Percentiles rank a stretch among this genome's conserved stretches.
Evolutionary conservation across 768 basidiomycete genomes (phyloP).

Genomic region (Jaapia argillacea): DNA sequence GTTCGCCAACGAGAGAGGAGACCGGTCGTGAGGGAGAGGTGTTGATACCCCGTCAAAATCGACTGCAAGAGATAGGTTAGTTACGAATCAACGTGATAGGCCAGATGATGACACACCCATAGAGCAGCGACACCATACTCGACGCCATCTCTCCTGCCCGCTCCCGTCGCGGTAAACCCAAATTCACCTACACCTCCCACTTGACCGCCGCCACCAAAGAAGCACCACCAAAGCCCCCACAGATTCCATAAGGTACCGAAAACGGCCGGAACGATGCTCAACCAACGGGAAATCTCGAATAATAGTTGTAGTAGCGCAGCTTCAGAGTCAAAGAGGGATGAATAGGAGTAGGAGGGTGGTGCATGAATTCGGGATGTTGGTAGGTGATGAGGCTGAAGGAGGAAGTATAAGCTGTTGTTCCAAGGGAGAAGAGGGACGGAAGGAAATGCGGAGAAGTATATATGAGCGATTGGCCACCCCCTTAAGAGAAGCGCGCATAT

Average conservation of each 20-base stretch:
- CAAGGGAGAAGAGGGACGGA: too few relatives aligned
- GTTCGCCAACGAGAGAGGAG: constrained; percentile 83
- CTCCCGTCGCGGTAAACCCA: not conserved
- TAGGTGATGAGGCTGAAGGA: constrained; percentile 45
- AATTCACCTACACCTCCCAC: too few relatives aligned
- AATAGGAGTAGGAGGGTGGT: constrained; percentile 52
- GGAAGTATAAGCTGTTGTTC: too few relatives aligned
- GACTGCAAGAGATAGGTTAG: constrained; percentile 38
- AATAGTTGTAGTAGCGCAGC: constrained; percentile 41
- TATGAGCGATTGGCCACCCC: too few relatives aligned
- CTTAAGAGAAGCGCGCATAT: too few relatives aligned
- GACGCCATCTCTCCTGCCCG: constrained; percentile 26
- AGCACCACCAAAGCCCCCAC: too few relatives aligned
- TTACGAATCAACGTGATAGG: not conserved
- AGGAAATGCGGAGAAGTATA: too few relatives aligned
- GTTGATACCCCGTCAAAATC: constrained; percentile 82
- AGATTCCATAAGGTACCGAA: constrained; percentile 56
- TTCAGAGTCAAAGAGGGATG: constrained; percentile 35
- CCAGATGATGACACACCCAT: constrained; percentile 42
- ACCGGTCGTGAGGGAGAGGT: constrained; percentile 79
- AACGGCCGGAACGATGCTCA: constrained; percentile 64
- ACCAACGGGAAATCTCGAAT: constrained; percentile 60
- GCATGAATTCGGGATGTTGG: constrained; percentile 20
- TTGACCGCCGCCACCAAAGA: too few relatives aligned
- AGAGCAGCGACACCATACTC: constrained; percentile 62